A percentile compares a stretch with the other conserved stretches of the same genome.
Evolutionary conservation across 1,284 basidiomycete genomes (phyloP).

Genomic region (Paramarasmius palmivorus): DNA sequence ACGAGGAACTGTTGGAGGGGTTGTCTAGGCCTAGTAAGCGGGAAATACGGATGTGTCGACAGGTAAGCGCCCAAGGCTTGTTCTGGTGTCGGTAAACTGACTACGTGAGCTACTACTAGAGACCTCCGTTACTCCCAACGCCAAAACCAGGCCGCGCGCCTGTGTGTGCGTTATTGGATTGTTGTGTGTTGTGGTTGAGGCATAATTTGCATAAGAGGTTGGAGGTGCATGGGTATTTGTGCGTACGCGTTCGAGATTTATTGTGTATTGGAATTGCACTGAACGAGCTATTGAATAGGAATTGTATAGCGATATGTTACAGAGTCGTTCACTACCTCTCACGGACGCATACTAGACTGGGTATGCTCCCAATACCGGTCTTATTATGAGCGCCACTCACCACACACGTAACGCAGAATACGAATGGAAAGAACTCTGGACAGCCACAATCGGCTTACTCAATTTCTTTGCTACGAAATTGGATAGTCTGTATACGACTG

Average conservation of each 20-base stretch:
- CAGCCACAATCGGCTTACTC: slow-evolving; percentile 50
- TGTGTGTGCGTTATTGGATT: slow-evolving; percentile 60
- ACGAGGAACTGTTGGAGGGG: slow-evolving; percentile 43
- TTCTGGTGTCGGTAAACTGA: not conserved
- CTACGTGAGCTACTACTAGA: slow-evolving; percentile 29
- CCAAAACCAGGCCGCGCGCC: slow-evolving; percentile 39
- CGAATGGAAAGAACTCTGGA: slow-evolving; percentile 66
- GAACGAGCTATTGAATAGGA: too few relatives aligned
- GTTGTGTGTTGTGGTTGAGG: slow-evolving; percentile 65
- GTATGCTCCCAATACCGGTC: slow-evolving; percentile 33
- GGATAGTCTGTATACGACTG: slow-evolving; percentile 48
- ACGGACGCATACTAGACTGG: slow-evolving; percentile 48
- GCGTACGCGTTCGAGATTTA: too few relatives aligned
- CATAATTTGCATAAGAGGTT: slow-evolving; percentile 66
- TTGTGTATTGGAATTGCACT: too few relatives aligned
- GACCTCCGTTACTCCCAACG: slow-evolving; percentile 50
- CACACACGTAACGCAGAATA: slow-evolving; percentile 51
- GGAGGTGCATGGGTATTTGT: slow-evolving; percentile 58
- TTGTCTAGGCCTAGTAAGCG: slow-evolving; percentile 40
- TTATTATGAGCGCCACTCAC: not conserved
- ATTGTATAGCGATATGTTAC: slow-evolving; percentile 53
- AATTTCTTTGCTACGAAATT: slow-evolving; percentile 54
- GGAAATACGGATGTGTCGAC: slow-evolving; percentile 56
- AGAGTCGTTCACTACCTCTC: slow-evolving; percentile 57
- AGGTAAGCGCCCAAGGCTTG: slow-evolving; percentile 37